Evolutionary conservation across 805 yeast genomes (phyloP).

Genomic region (Naumovozyma baii): DNA sequence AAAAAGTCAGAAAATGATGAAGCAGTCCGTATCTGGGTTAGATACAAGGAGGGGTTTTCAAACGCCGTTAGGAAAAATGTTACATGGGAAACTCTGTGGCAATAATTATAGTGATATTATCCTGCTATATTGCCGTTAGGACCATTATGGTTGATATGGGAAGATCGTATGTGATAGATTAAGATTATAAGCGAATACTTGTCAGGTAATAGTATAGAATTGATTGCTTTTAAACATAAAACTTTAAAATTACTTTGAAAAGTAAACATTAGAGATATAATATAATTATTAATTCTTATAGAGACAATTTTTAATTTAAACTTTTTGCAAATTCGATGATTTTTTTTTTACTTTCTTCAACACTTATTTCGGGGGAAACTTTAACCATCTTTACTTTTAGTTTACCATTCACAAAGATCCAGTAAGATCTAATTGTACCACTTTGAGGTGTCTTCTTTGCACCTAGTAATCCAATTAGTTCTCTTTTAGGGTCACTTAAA

Average conservation of each 20-base stretch:
- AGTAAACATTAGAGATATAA: no score
- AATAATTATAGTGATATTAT: conserved; percentile 8
- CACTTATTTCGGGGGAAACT: conserved; percentile 47
- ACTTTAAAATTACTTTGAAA: no score
- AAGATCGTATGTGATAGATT: no score
- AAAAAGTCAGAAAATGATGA: conserved; percentile 1
- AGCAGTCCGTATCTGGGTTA: conserved; percentile 56
- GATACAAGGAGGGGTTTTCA: conserved; percentile 83
- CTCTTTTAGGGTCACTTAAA: conserved; percentile 64
- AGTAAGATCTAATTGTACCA: conserved; percentile 83
- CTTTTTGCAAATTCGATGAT: conserved; percentile 36
- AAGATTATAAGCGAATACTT: no score
- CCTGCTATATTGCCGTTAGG: no score
- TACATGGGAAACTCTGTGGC: conserved; percentile 59
- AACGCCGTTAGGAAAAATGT: conserved; percentile 82
- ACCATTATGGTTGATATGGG: no score
- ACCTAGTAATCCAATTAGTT: conserved; percentile 65
- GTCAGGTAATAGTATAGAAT: no score
- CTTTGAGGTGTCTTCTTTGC: conserved; percentile 65
- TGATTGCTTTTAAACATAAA: no score
- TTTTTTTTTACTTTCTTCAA: conserved; percentile 48
- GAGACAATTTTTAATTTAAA: neutral
- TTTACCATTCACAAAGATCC: conserved; percentile 76
- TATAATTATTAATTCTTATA: no score
- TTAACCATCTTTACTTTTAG: conserved; percentile 36